Evolutionary conservation across 108 stramenopile species (phyloP).

Genomic region (Pseudonitzschia delicatissima): DNA sequence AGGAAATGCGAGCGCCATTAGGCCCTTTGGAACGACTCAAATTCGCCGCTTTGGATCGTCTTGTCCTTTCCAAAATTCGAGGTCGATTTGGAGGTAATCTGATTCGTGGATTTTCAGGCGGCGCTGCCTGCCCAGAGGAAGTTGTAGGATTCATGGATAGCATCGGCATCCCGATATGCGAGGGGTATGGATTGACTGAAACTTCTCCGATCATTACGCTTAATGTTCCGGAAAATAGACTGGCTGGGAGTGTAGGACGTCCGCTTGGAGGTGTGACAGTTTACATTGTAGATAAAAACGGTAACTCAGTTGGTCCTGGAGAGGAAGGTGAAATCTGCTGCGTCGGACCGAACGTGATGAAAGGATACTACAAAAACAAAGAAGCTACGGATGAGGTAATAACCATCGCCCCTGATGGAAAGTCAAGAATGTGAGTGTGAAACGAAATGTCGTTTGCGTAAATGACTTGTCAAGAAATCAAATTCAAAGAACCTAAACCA

Average conservation of each 20-base stretch:
- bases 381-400: slow-evolving; percentile 90
- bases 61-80: slow-evolving; percentile 85
- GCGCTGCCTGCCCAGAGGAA: slow-evolving; percentile 84
- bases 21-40: slow-evolving; percentile 42
- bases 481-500: too few relatives aligned
- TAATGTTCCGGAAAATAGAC: slow-evolving; percentile 57
- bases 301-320: slow-evolving; percentile 59
- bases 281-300: slow-evolving; percentile 58
- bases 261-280: slow-evolving; percentile 70
- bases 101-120: slow-evolving; percentile 72
- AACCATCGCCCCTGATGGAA: slow-evolving; percentile 73
- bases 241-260: slow-evolving; percentile 67
- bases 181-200: slow-evolving; percentile 92
- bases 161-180: slow-evolving; percentile 81
- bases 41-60: slow-evolving; percentile 53
- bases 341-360: slow-evolving; percentile 87
- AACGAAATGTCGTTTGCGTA: slow-evolving; percentile 2
- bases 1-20: slow-evolving; percentile 38
- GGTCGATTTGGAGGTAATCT: slow-evolving; percentile 84
- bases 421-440: slow-evolving; percentile 65
- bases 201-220: slow-evolving; percentile 83
- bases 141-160: slow-evolving; percentile 91
- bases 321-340: slow-evolving; percentile 86
- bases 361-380: slow-evolving; percentile 88
- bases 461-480: too few relatives aligned